These are phyloP conservation scores for Chytriomyces hyalinus DNA, from an alignment of 192 early-diverging fungal genomes.

Conservation along the genomic window DNA sequence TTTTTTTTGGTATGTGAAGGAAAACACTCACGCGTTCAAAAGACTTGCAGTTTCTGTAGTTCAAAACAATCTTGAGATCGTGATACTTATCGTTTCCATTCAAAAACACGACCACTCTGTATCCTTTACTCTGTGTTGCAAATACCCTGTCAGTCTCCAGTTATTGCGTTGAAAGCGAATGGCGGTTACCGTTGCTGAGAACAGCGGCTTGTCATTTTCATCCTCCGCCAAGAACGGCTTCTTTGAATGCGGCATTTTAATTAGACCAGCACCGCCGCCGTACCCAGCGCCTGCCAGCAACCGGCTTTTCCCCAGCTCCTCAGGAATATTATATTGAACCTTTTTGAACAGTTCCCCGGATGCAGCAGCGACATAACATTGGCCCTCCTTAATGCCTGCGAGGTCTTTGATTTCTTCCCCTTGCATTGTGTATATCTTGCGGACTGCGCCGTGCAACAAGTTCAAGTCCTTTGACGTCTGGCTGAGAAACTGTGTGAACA, in stretches of 20 bases:
- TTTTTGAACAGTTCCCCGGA: conserved; percentile 51
- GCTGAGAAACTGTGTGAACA: conserved; percentile 47
- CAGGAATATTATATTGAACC: conserved; percentile 42
- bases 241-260: conserved; percentile 28
- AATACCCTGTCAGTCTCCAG: too few species aligned
- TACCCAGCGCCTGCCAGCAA: conserved; percentile 10
- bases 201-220: conserved; percentile 43
- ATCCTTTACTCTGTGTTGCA: conserved; percentile 53
- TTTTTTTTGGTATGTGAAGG: background rate
- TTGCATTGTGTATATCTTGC: conserved; percentile 51
- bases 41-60: conserved; percentile 59
- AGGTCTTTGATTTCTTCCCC: conserved; percentile 42
- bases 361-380: conserved; percentile 49
- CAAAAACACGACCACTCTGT: conserved; percentile 50
- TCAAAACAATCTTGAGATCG: conserved; percentile 51
- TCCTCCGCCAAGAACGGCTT: background rate
- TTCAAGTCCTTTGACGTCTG: conserved; percentile 45
- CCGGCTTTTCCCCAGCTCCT: conserved; percentile 21
- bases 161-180: too few species aligned
- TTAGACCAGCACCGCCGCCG: conserved; percentile 6
- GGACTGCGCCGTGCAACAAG: conserved; percentile 52
- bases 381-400: conserved; percentile 46
- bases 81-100: conserved; percentile 47
- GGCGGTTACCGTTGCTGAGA: conserved; percentile 44
- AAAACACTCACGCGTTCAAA: conserved; percentile 52